Conservation (phyloP, 2,329 filamentous ascomycete species). For the Aspergillus cejpii region DNA sequence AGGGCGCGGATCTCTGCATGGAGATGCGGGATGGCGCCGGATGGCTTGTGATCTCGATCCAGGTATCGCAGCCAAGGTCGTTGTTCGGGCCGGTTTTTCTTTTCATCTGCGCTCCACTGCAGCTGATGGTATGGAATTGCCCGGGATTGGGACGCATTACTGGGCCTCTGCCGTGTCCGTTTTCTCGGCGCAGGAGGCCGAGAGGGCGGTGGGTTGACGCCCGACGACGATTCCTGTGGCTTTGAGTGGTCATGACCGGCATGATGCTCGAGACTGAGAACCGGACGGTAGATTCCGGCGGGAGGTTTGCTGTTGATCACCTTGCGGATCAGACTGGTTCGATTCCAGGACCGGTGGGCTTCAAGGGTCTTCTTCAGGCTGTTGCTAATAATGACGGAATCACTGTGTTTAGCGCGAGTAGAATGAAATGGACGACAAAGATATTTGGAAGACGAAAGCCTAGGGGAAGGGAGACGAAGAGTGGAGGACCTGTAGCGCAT, state of each 20-base stretch:
- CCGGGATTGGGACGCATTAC: background rate
- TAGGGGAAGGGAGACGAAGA: conserved; percentile 3
- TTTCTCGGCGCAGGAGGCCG: background rate
- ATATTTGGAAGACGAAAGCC: background rate
- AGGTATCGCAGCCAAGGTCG: conserved; percentile 33
- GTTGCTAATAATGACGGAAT: conserved; percentile 25
- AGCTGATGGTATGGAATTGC: background rate
- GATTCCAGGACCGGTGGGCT: conserved; percentile 38
- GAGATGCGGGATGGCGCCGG: conserved; percentile 28
- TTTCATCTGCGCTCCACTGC: conserved; percentile 10
- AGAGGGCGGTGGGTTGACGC: background rate
- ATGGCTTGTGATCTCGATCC: conserved; percentile 2
- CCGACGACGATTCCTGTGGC: background rate
- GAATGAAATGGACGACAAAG: conserved; percentile 10
- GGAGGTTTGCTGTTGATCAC: conserved; percentile 15
- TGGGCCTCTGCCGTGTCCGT: background rate
- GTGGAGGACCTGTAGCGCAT: conserved; percentile 20
- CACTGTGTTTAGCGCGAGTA: conserved; percentile 9
- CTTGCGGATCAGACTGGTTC: conserved; percentile 32
- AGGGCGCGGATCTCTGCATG: conserved; percentile 45
- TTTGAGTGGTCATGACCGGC: background rate
- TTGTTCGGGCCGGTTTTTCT: conserved; percentile 14
- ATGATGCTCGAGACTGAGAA: conserved; percentile 12
- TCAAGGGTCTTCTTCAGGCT: conserved; percentile 38
- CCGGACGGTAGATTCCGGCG: conserved; percentile 14